phyloP scores from a whole-genome alignment of 129 eudicot species.

The sunflower (Helianthus annuus) region HanXRQr2.0-SUNRISE NC_035448.2:27865033-27865532 shows the following conservation, averaged over 20 bases:
- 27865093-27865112: conserved; percentile 97
- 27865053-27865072: conserved; percentile 92
- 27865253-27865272: not conserved
- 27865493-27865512: not conserved
- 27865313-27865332: not conserved
- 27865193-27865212: not conserved
- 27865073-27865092: conserved; percentile 97
- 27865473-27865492: conserved; percentile 12
- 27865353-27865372: not conserved
- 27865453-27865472: conserved; percentile 6
- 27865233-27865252: not conserved
- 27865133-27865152: conserved; percentile 95
- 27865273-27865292: not conserved
- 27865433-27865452: not conserved
- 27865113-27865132: conserved; percentile 96
- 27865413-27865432: not conserved
- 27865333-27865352: not conserved
- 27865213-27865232: not conserved
- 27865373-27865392: not conserved
- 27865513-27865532: conserved; percentile 69
- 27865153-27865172: conserved; percentile 98
- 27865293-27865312: not conserved
- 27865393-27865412: not conserved
- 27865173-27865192: conserved; percentile 35
- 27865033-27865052: conserved; percentile 96